phyloP scores from a whole-genome alignment of 2,329 filamentous ascomycete genomes.

The Hymenoscyphus fructigenus region DNA sequence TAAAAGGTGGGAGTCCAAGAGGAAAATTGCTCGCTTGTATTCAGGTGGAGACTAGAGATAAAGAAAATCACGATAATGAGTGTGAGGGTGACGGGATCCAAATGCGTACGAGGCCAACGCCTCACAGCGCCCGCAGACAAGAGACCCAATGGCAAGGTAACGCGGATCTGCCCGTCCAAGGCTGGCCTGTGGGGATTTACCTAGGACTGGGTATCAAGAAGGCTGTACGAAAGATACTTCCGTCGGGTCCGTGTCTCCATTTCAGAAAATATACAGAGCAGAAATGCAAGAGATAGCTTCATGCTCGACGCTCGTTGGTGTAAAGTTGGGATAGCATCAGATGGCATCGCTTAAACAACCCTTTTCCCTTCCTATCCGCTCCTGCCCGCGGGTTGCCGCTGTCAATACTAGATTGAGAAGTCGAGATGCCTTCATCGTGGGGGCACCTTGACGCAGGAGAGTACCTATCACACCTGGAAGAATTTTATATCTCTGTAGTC shows the following conservation, averaged over 20 bases:
- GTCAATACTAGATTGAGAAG: not conserved
- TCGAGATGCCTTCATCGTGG: not conserved
- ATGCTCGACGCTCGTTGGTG: not conserved
- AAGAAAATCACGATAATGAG: not conserved
- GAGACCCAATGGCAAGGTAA: not conserved
- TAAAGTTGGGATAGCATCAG: not conserved
- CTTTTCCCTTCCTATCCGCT: not conserved
- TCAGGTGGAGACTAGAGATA: not conserved
- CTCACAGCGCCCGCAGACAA: not conserved
- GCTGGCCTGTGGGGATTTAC: no score
- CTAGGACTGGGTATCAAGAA: not conserved
- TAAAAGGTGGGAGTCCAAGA: not conserved
- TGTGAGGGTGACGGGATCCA: not conserved
- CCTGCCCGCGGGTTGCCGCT: not conserved
- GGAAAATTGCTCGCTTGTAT: not conserved
- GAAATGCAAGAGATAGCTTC: not conserved
- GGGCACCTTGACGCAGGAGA: constrained; percentile 1
- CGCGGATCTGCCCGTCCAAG: not conserved
- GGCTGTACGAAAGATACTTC: not conserved
- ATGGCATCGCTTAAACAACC: not conserved
- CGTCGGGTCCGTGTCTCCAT: not conserved
- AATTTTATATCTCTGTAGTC: not conserved
- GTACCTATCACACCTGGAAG: not conserved
- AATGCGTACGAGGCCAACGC: not conserved
- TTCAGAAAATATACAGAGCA: not conserved